Evolutionary conservation across 345 rosid genomes (phyloP).

Genomic region (Cardiospermum halicacabum): DNA sequence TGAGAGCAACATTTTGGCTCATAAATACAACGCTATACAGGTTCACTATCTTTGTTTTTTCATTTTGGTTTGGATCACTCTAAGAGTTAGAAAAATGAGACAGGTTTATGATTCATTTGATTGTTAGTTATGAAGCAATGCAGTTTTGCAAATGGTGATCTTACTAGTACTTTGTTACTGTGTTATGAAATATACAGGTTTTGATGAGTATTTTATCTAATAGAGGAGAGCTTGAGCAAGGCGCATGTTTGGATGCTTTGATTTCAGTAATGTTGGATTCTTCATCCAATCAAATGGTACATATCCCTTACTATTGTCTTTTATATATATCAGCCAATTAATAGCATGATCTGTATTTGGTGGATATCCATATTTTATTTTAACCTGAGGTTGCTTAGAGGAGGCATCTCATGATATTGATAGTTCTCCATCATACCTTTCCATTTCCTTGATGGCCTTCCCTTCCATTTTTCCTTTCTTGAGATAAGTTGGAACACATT

Average conservation of each 20-base stretch:
- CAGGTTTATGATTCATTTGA: background rate
- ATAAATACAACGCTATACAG: constrained; percentile 70
- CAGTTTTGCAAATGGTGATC: background rate
- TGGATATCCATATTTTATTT: background rate
- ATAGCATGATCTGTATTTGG: background rate
- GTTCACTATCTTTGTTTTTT: constrained; percentile 21
- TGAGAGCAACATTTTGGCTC: constrained; percentile 80
- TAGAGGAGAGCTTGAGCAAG: constrained; percentile 76
- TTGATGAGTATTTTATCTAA: constrained; percentile 71
- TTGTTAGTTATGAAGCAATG: background rate
- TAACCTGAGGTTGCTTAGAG: background rate
- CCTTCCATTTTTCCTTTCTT: too few species aligned
- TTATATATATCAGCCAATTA: too few species aligned
- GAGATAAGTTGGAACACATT: too few species aligned
- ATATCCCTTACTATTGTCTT: background rate
- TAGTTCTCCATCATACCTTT: background rate
- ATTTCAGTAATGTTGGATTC: constrained; percentile 85
- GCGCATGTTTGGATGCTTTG: constrained; percentile 90
- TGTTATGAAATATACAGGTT: constrained; percentile 24
- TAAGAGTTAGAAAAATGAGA: background rate
- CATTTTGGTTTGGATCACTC: background rate
- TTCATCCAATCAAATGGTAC: constrained; percentile 88
- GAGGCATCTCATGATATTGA: background rate
- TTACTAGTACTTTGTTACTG: background rate
- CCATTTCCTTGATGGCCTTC: background rate